Base-by-base conservation (phyloP, 306 rosid species). In the Cicer bijugum region DNA sequence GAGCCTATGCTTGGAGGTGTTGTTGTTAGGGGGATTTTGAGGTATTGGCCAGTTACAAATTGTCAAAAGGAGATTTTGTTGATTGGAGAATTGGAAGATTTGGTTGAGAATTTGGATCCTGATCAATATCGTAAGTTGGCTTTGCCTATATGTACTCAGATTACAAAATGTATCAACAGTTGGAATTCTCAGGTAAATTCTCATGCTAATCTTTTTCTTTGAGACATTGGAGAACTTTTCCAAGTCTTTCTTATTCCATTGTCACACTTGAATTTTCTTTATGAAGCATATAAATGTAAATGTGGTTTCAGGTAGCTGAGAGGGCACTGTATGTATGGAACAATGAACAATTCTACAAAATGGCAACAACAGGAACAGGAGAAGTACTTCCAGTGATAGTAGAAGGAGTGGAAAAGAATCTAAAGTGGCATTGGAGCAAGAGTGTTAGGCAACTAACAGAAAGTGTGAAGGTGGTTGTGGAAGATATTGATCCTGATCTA, bases 1-100 rank as follows among this genome's bases (percentile, higher is more conserved):
- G 97, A 94, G 79, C 96, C 96, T 14, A 86, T 77, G 85, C 96
- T 91, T 38, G 98, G 97, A 60, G 96, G 91, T 71, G 77, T 83
- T 35, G 84, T 88, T 43, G 88, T 93, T 17, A 84, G 97, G 78
- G 96, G 94, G 43, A 83, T 93, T 44, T 66, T 93, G 58, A 89
- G 82, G 81, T 88, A 89, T 20, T 91, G 98, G 98, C 97, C 98
- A 7, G 69, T 89, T 40, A 82, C 91, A 1, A 93, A 91, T 64
- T 84, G 86, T 79, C 94, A 88, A 58, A 91, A 94, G 76, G 96
- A 94, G 79, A 79, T 94, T 51, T 71, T 89, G 75, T 70, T 91
- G 9, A 82, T 91, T 52, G 94, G 88, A 60, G 94, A 91, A 72
- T 77, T 94, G 89, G 98, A 94, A 72, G 96, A 94, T 47, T 77